Percentiles rank a stretch among this genome's conserved stretches.
phyloP scores from a whole-genome alignment of 495 filamentous ascomycete genomes.

The Terfezia claveryi region DNA sequence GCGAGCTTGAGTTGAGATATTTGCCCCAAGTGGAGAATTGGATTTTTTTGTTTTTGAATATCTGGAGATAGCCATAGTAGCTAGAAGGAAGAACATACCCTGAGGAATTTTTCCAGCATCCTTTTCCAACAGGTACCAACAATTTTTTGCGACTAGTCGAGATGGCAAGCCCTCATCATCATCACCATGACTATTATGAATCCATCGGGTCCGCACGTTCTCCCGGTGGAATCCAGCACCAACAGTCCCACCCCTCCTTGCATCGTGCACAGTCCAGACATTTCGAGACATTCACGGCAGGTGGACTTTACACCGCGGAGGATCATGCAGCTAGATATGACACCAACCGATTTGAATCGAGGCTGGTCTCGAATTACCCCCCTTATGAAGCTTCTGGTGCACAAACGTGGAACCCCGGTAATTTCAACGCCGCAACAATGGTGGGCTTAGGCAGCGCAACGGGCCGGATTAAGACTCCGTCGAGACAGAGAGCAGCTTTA shows the following conservation, averaged over 20 bases:
- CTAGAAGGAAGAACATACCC: background rate
- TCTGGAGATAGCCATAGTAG: background rate
- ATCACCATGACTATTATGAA: slow-evolving; percentile 23
- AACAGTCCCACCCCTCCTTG: slow-evolving; percentile 35
- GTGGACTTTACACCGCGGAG: slow-evolving; percentile 37
- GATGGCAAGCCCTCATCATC: background rate
- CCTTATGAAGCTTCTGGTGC: slow-evolving; percentile 39
- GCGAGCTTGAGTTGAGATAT: background rate
- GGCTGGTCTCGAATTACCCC: slow-evolving; percentile 25
- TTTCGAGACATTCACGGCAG: slow-evolving; percentile 40
- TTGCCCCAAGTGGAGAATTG: too few species aligned
- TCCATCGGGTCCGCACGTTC: slow-evolving; percentile 24
- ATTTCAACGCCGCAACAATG: slow-evolving; percentile 30
- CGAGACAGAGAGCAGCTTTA: slow-evolving; percentile 32
- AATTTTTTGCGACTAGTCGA: background rate
- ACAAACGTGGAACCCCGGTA: slow-evolving; percentile 45
- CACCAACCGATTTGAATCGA: slow-evolving; percentile 32
- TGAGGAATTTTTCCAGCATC: background rate
- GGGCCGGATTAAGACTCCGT: slow-evolving; percentile 34
- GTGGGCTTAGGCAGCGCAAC: slow-evolving; percentile 33
- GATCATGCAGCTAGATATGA: slow-evolving; percentile 42
- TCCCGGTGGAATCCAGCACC: slow-evolving; percentile 28
- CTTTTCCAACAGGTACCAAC: background rate
- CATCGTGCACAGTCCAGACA: slow-evolving; percentile 45
- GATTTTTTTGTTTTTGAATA: too few species aligned